Evolutionary conservation across 129 eudicot genomes (phyloP).

Genomic region (Flaveria bidentis): DNA sequence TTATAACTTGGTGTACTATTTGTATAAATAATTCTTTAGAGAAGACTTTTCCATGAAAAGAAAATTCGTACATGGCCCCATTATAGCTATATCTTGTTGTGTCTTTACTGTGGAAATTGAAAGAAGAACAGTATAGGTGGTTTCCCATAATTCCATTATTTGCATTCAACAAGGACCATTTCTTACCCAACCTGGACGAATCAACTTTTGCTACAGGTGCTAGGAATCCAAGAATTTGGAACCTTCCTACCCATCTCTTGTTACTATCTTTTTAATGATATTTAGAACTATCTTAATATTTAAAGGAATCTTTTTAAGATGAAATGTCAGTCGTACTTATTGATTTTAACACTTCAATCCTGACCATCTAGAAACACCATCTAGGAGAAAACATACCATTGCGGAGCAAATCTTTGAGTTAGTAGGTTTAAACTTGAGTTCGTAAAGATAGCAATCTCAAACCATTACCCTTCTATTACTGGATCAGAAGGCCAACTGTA

Average conservation of each 20-base stretch:
- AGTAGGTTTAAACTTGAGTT: too few relatives aligned
- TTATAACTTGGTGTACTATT: background rate
- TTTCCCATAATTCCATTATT: constrained; percentile 13
- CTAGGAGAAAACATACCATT: too few relatives aligned
- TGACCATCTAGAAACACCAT: too few relatives aligned
- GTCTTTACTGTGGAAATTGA: constrained; percentile 25
- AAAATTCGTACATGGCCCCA: constrained; percentile 14
- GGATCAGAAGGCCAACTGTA: too few relatives aligned
- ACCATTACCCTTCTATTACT: too few relatives aligned
- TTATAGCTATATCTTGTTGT: constrained; percentile 21
- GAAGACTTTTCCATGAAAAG: constrained; percentile 24
- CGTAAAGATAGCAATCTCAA: too few relatives aligned
- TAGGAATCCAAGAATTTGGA: constrained; percentile 15
- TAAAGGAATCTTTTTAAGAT: too few relatives aligned
- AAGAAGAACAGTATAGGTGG: constrained; percentile 8
- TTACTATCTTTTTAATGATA: background rate
- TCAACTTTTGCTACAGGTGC: constrained; percentile 19
- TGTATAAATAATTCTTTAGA: background rate
- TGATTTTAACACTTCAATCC: too few relatives aligned
- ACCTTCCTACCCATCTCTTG: constrained; percentile 10
- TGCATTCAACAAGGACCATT: constrained; percentile 29
- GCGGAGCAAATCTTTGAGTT: too few relatives aligned
- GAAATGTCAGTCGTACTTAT: too few relatives aligned
- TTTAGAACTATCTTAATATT: background rate
- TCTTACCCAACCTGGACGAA: constrained; percentile 23